Conservation (phyloP, 2,329 filamentous ascomycete species). For the Beauveria asiatica region DNA sequence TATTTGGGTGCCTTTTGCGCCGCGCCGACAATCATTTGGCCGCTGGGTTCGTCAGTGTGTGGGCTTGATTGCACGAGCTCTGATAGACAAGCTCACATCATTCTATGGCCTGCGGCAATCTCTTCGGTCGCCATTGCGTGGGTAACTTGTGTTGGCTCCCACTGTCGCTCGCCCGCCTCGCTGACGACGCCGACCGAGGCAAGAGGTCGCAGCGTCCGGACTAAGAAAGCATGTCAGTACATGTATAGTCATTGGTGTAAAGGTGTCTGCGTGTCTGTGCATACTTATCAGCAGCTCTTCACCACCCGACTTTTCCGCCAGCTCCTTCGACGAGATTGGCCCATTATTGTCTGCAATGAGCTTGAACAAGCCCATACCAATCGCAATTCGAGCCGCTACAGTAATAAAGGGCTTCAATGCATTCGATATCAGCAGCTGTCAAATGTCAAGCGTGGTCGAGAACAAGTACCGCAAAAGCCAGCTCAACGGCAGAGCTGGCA, state of each 20-base stretch:
- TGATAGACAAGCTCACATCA: neutral
- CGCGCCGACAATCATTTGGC: constrained; percentile 7
- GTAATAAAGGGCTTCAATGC: neutral
- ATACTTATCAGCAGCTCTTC: constrained; percentile 6
- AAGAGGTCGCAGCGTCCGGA: neutral
- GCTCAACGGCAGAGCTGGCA: neutral
- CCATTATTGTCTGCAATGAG: neutral
- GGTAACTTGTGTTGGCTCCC: constrained; percentile 1
- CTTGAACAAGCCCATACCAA: constrained; percentile 4
- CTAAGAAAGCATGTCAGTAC: neutral
- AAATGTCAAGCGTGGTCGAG: neutral
- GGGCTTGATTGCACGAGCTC: too few species aligned
- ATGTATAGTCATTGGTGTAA: neutral
- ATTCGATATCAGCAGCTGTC: too few species aligned
- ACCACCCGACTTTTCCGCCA: constrained; percentile 3
- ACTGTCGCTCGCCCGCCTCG: neutral
- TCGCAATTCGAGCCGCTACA: constrained; percentile 1
- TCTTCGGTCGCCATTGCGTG: constrained; percentile 6
- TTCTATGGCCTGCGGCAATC: constrained; percentile 1
- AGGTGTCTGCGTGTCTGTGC: too few species aligned
- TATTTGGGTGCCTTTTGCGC: constrained; percentile 4
- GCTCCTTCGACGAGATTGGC: neutral
- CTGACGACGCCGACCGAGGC: neutral
- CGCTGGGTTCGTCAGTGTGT: neutral
- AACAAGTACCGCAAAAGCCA: neutral